phyloP scores from a whole-genome alignment of 1,139 yeast genomes.

The Tardiomyces digboiensis region DNA sequence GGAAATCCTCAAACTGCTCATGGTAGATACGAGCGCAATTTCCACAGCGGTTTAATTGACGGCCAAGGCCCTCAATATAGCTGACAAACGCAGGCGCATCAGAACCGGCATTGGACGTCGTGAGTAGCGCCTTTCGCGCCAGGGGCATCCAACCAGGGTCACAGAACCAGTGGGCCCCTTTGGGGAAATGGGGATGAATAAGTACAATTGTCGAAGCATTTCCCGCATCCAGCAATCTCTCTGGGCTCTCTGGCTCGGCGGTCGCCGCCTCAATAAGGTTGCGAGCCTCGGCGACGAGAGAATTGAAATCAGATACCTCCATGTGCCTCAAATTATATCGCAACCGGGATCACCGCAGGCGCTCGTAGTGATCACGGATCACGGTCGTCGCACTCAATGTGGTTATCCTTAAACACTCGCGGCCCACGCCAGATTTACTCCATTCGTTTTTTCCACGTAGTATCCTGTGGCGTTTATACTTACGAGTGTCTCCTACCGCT shows the following conservation, averaged over 20 bases:
- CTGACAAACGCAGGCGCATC: neutral
- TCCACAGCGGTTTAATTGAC: conserved; percentile 5
- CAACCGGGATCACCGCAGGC: too few relatives aligned
- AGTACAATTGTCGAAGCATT: neutral
- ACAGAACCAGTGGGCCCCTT: conserved; percentile 12
- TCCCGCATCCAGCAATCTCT: neutral
- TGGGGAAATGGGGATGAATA: neutral
- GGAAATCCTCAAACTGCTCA: conserved; percentile 6
- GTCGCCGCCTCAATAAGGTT: neutral
- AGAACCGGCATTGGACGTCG: neutral
- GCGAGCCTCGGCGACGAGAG: neutral
- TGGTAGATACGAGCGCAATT: conserved; percentile 11
- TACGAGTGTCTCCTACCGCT: too few relatives aligned
- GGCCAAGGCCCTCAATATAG: neutral
- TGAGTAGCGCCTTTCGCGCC: conserved; percentile 8
- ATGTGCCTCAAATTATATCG: too few relatives aligned
- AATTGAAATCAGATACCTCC: too few relatives aligned
- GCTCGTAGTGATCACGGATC: too few relatives aligned
- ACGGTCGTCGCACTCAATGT: too few relatives aligned
- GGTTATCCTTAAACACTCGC: too few relatives aligned
- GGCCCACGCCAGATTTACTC: too few relatives aligned
- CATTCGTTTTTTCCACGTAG: too few relatives aligned
- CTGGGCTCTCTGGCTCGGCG: neutral
- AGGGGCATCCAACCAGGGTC: conserved; percentile 10
- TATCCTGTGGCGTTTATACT: too few relatives aligned